Base-by-base conservation (phyloP, 1,284 basidiomycete species). In the Ustilago bromivora region DNA sequence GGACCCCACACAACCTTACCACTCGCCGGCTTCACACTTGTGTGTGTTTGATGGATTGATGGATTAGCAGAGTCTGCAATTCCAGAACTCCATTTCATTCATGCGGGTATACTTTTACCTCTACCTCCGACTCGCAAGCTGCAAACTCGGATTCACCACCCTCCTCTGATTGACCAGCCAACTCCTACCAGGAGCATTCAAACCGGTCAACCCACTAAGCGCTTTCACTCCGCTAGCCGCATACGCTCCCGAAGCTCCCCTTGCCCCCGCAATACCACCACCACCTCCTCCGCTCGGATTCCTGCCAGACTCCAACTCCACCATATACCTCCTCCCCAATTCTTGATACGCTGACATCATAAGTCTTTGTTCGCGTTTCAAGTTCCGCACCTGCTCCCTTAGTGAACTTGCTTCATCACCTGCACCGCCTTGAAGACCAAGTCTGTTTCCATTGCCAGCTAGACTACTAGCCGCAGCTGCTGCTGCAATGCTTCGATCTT, bases 321-420 rank as follows among this genome's bases (percentile, higher is more conserved):
- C 61, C 72, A 75, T 71, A 46, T 78, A 78, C 12, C 76, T 58
- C 46, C 71, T 57, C 2, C 76, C 76, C 31, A 78, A 52, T n/a
- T 72, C 72, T 55, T 78, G 76, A 46, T 54, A 80, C 6, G 78
- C 68, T 7, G 74, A 70, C 64, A 71, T 70, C 72, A 80, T 80
- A 36, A 82, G 73, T 19, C 72, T 38, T 60, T 82, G 79, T 40
- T 82, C 78, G 31, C 68, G 62, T 34, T 63, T 23, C 60, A 69
- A 19, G 19, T 71, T 74, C 36, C 66, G 61, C 43, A 65, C 54
- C 41, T 75, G 57, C 12, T 74, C 76, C 49, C 72, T 65, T 55
- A 78, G 49, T 15, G 38, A n/a, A 32, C 63, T 64, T 28, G 54
- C 52, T 34, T 76, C 77, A 36, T 47, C 62, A 35, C 62, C 49